phyloP scores from a whole-genome alignment of 208 protist species.

The Leishmania aethiopica region DNA sequence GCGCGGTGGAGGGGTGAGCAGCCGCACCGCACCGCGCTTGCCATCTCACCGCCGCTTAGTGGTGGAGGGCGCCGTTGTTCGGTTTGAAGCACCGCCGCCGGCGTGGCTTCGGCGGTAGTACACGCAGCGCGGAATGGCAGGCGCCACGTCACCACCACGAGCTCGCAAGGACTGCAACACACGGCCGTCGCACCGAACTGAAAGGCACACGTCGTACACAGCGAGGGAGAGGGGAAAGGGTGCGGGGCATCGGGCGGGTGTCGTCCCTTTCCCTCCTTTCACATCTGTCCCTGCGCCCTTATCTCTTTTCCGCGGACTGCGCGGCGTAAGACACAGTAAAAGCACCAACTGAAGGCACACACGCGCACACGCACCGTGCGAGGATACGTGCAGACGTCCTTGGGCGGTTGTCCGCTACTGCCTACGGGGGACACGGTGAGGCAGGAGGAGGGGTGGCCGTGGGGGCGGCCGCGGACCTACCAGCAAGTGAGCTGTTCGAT shows the following conservation, averaged over 20 bases:
- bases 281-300: background rate
- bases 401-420: background rate
- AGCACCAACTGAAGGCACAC: background rate
- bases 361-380: background rate
- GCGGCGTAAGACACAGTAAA: background rate
- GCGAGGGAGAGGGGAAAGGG: background rate
- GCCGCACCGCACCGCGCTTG: background rate
- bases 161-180: background rate
- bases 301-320: background rate
- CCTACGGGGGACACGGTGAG: background rate
- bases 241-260: background rate
- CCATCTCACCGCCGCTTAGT: background rate
- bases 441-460: background rate
- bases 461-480: background rate
- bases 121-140: background rate
- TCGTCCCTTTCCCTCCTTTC: background rate
- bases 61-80: conserved; percentile 7
- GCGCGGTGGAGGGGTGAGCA: background rate
- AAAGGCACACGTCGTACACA: background rate
- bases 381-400: background rate
- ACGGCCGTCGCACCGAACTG: background rate
- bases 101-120: conserved; percentile 6
- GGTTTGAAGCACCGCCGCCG: conserved; percentile 27
- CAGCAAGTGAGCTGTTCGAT: background rate
- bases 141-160: background rate